A percentile compares a stretch with the other conserved stretches of the same genome.
Evolutionary conservation across 345 rosid genomes (phyloP).

Genomic region (Syzygium aromaticum): DNA sequence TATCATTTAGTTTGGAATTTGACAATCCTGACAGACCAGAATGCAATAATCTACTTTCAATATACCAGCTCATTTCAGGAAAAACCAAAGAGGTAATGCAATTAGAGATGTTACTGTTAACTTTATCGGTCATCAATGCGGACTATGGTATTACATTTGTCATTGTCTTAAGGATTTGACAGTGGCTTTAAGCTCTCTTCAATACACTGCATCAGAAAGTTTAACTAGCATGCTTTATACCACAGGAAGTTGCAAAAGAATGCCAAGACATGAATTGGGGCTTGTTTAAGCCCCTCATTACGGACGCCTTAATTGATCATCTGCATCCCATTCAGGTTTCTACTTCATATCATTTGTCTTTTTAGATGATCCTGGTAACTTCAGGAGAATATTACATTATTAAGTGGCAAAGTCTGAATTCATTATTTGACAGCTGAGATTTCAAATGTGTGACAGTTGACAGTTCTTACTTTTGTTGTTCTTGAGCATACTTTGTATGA

Average conservation of each 20-base stretch:
- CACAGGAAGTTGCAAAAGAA: slow-evolving; percentile 71
- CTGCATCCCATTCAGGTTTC: slow-evolving; percentile 83
- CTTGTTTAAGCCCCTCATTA: slow-evolving; percentile 51
- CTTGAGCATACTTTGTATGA: not conserved
- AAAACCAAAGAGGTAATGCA: slow-evolving; percentile 68
- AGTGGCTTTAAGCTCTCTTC: not conserved
- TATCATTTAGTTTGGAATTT: slow-evolving; percentile 59
- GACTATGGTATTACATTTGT: not conserved
- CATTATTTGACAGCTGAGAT: not conserved
- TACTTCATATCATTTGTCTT: not conserved
- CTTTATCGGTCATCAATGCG: not conserved
- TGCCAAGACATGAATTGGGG: slow-evolving; percentile 87
- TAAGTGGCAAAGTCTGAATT: not conserved
- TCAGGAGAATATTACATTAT: not conserved
- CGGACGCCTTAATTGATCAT: slow-evolving; percentile 77
- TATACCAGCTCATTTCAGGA: slow-evolving; percentile 76
- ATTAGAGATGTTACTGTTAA: not conserved
- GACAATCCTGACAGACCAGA: slow-evolving; percentile 92
- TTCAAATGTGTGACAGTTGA: not conserved
- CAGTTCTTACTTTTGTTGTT: not conserved
- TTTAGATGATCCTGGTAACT: not conserved
- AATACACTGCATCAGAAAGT: not conserved
- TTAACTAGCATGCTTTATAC: not conserved
- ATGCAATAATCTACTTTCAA: slow-evolving; percentile 84
- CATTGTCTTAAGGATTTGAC: not conserved